Evolutionary conservation across 768 basidiomycete species (phyloP).

Genomic region (Naganishia randhawae): DNA sequence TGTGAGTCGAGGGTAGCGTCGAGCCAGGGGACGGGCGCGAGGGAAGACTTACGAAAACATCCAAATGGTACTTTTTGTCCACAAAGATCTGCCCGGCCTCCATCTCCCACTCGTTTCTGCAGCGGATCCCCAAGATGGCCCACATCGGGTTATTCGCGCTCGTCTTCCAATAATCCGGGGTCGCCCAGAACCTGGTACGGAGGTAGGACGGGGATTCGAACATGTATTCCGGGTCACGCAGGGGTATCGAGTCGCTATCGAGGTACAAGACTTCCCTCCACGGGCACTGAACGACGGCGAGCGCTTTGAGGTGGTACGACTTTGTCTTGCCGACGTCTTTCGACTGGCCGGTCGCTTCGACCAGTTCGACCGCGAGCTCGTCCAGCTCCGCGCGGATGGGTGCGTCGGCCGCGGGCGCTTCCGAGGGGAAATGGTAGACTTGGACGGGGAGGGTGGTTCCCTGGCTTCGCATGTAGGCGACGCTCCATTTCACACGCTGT

Average conservation of each 20-base stretch:
- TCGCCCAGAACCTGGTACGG: constrained; percentile 49
- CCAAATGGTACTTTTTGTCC: constrained; percentile 53
- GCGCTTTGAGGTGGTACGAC: constrained; percentile 48
- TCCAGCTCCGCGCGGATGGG: constrained; percentile 53
- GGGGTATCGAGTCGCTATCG: constrained; percentile 48
- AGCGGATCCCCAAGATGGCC: constrained; percentile 53
- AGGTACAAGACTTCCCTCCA: constrained; percentile 53
- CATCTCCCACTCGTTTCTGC: constrained; percentile 54
- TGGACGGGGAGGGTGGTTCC: constrained; percentile 42
- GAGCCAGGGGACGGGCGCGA: neutral
- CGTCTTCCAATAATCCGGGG: constrained; percentile 55
- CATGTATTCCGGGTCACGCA: constrained; percentile 49
- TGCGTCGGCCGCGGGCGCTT: constrained; percentile 46
- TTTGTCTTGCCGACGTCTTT: constrained; percentile 49
- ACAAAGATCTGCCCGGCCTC: constrained; percentile 55
- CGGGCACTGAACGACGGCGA: constrained; percentile 47
- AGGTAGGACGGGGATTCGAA: constrained; percentile 52
- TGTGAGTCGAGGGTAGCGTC: neutral
- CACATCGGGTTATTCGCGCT: constrained; percentile 50
- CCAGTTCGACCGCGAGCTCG: constrained; percentile 56
- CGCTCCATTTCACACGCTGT: constrained; percentile 37
- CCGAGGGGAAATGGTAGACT: constrained; percentile 52
- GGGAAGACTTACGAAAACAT: constrained; percentile 39
- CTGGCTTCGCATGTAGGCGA: constrained; percentile 39
- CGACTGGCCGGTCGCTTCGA: constrained; percentile 43